phyloP scores from a whole-genome alignment of 176 grass and related monocot species.

The Eragrostis curvula region DNA sequence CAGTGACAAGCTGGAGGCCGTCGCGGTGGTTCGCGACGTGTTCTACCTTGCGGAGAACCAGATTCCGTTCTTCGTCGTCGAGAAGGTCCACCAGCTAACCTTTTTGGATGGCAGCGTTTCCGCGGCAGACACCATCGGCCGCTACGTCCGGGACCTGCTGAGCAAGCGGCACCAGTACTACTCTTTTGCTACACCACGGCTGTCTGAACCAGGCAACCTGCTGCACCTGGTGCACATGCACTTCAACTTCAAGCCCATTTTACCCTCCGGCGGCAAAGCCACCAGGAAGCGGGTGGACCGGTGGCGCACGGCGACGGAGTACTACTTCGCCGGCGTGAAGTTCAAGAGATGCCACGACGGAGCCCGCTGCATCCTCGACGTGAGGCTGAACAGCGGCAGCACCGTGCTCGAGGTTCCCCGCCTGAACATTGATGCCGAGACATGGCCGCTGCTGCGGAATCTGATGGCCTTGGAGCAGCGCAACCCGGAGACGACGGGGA shows the following conservation, averaged over 20 bases:
- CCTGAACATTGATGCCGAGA: background rate
- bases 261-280: no score
- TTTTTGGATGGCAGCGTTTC: background rate
- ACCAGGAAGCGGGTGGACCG: background rate
- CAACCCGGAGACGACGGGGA: background rate
- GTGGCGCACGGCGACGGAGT: conserved; percentile 29
- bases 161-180: background rate
- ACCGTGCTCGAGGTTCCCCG: background rate
- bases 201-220: background rate
- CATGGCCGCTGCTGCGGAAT: conserved; percentile 24
- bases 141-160: background rate
- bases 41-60: conserved; percentile 42
- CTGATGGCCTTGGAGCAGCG: conserved; percentile 29
- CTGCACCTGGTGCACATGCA: conserved; percentile 47
- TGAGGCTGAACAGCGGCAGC: background rate
- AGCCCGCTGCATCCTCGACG: background rate
- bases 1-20: background rate
- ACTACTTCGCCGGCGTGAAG: conserved; percentile 12
- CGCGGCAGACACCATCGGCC: background rate
- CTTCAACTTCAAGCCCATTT: background rate
- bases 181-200: no score
- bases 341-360: background rate
- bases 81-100: background rate
- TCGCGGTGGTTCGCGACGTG: conserved; percentile 15
- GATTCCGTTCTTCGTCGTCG: conserved; percentile 32